Base-by-base conservation (phyloP, 2,329 filamentous ascomycete species). In the Fusarium pseudograminearum region DNA sequence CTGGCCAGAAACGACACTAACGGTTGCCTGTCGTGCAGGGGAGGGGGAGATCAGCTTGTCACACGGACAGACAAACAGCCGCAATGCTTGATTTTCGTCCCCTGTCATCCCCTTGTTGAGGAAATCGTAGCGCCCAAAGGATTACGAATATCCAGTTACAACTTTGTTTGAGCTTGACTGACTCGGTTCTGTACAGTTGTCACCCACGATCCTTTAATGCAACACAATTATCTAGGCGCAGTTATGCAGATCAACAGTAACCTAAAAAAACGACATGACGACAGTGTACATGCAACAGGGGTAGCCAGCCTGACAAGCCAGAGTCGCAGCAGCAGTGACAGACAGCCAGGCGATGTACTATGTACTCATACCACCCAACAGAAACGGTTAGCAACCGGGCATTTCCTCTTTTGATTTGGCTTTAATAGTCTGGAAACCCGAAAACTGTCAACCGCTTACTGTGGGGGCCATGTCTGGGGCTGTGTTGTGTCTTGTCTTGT, bases 1-100 rank as follows among this genome's bases (percentile, higher is more conserved):
- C 26, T 65, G 51, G 61, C 28, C 24, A 51, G 44, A 64, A 64
- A 52, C 48, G 26, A 64, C 48, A 44, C 59, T 20, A 40, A 40
- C 34, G n/a, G 44, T 22, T 41, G 30, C 44, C 42, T 7, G 36
- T 40, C 22, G n/a, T 40, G 16, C 20, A 46, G 15, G 56, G 38
- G 36, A 12, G 10, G 28, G 28, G 28, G 28, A 12, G 28, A 30
- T 34, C 9, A 26, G 40, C 20, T 16, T 52, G 48, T 46, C 33
- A 46, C 26, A 34, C 30, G 8, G 36, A 12, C 44, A 18, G 20
- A 52, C 58, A 47, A n/a, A 44, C 40, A 45, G 18, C 18, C 33
- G 42, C 26, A 31, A 59, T 41, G 42, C 34, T 48, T 58, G 22
- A 16, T 45, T 59, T 26, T n/a, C 26, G 2, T 20, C 40, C 30